Evolutionary conservation across 2,329 filamentous ascomycete species (phyloP).

Genomic region (Pseudogymnoascus destructans): DNA sequence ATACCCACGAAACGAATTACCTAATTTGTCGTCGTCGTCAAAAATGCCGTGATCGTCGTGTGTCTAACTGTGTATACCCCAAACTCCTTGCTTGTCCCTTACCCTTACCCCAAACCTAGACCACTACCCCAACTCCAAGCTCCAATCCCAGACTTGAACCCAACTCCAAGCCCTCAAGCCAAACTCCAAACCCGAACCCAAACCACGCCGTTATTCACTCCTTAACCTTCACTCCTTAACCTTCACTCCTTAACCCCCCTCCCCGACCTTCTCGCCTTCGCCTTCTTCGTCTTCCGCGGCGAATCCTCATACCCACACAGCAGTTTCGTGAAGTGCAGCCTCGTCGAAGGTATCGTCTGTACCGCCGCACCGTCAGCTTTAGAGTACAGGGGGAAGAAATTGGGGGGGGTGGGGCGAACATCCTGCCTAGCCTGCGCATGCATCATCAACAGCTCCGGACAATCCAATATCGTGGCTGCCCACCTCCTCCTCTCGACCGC

Average conservation of each 20-base stretch:
- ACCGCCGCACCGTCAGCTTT: too few species aligned
- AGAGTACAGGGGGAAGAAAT: not conserved
- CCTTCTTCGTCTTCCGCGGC: slow-evolving; percentile 13
- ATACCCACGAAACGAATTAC: not conserved
- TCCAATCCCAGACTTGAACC: not conserved
- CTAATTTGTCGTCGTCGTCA: not conserved
- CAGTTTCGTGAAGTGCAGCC: slow-evolving; percentile 42
- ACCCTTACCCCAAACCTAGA: not conserved
- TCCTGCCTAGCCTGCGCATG: slow-evolving; percentile 41
- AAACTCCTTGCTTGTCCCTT: too few species aligned
- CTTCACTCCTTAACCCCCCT: not conserved
- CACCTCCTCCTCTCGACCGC: slow-evolving; percentile 34
- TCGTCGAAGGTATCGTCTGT: slow-evolving; percentile 42
- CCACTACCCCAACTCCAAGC: not conserved
- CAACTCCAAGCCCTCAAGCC: too few species aligned
- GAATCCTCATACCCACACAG: slow-evolving; percentile 38
- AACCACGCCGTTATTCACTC: too few species aligned
- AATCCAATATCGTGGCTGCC: slow-evolving; percentile 42
- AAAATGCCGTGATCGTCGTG: not conserved
- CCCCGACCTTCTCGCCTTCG: not conserved
- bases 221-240: not conserved
- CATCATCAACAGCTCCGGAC: slow-evolving; percentile 46
- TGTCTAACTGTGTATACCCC: not conserved
- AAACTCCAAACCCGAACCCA: not conserved
- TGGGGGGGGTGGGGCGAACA: slow-evolving; percentile 30